These are phyloP conservation scores for Sphagnum contortum DNA, from an alignment of 225 moss, liverwort and hornwort species.

Conservation along the genomic window DNA sequence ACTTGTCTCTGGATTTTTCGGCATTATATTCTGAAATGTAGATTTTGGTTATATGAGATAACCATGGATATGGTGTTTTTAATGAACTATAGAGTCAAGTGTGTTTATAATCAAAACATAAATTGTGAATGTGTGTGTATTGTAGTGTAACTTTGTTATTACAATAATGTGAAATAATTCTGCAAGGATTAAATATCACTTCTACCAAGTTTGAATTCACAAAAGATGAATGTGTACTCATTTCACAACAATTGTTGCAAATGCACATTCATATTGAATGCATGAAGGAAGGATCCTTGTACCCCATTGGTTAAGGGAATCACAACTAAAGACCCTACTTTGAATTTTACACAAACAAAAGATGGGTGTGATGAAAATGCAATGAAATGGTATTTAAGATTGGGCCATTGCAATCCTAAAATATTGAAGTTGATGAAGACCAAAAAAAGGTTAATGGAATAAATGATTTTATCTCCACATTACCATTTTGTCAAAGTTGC, in stretches of 20 bases:
- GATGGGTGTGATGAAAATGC: neutral
- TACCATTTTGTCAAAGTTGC: neutral
- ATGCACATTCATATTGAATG: neutral
- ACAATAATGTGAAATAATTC: no score
- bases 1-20: no score
- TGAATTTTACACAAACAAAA: no score
- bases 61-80: no score
- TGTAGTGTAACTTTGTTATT: no score
- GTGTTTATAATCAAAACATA: no score
- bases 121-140: no score
- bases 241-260: no score
- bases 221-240: neutral
- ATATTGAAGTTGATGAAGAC: neutral
- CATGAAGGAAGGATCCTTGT: neutral
- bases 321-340: neutral
- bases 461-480: neutral
- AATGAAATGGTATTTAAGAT: conserved; percentile 1
- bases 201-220: neutral
- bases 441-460: neutral
- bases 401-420: neutral
- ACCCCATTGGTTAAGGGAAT: neutral
- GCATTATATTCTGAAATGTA: no score
- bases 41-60: no score
- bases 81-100: no score
- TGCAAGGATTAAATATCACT: no score